Base-by-base conservation (phyloP, 2,329 filamentous ascomycete species). In the Phialophora tarda region DNA sequence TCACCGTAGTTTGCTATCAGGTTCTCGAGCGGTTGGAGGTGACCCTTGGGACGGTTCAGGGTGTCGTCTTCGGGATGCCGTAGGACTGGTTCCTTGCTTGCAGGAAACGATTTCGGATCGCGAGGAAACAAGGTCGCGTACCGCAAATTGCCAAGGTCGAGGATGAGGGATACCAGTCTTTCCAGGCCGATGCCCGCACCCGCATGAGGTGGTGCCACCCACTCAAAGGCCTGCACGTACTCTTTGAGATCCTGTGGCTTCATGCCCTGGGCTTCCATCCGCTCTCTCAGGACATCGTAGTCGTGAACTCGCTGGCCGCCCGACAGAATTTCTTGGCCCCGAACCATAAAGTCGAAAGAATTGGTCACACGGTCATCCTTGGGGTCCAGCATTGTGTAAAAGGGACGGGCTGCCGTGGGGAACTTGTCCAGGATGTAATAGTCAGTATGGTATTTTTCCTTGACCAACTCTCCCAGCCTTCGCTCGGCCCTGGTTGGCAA, bases 381-480 rank as follows among this genome's bases (percentile, higher is more conserved):
- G 7, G 87, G 83, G 67, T 93, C 90, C 41, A 87, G 87, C 83
- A 93, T 91, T 2, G 91, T 91, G 75, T 95, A 94, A 77, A 94
- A 94, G 0, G 91, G 91, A 34, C 91, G 85, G 1, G 90, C 91
- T 1, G 87, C 89, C 26, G 86, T 82, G 0, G 91, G 91, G 80
- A 95, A 94, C 75, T 92, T 93, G 82, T 95, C 91, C 34, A 95
- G 84, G 66, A 94, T 89, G 77, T 92, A 95, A 79, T 92, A 94
- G 73, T 95, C 91, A 0, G 91, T 93, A 59, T 85, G 82, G 74
- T 88, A 92, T 80, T 91, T 91, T 74, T 92, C 85, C 78, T 89
- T 91, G 73, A 95, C 86, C 6, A 95, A 80, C 72, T 89, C 82
- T 7, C 91, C 91, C 0, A 94, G 85, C 12, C 90, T 86, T 24